These are phyloP conservation scores for Cochlearia excelsa DNA, from an alignment of 345 rosid genomes.

Conservation along the genomic window DNA sequence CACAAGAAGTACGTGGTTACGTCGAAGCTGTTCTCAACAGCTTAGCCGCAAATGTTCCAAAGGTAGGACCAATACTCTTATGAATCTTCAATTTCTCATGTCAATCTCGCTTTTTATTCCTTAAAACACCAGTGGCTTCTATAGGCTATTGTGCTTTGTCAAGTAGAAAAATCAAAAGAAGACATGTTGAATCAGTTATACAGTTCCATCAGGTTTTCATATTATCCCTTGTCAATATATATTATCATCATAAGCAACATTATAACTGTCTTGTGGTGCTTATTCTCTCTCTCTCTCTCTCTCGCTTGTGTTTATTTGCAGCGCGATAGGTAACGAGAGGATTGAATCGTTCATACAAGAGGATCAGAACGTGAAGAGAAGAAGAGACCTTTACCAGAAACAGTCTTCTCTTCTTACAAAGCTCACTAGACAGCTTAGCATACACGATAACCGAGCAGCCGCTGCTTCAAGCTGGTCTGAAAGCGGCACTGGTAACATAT, in stretches of 20 bases:
- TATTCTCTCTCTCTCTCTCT: too few relatives aligned
- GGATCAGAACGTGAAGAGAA: conserved; percentile 76
- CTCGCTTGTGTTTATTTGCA: conserved; percentile 26
- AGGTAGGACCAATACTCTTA: conserved; percentile 44
- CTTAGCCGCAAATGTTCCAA: conserved; percentile 97
- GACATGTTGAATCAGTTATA: conserved; percentile 95
- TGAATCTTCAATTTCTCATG: neutral
- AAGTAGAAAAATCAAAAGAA: conserved; percentile 95
- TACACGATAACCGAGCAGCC: conserved; percentile 83
- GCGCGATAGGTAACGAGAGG: conserved; percentile 67
- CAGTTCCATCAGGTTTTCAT: conserved; percentile 79
- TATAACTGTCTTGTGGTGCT: conserved; percentile 15
- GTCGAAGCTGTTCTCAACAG: conserved; percentile 99
- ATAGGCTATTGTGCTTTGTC: conserved; percentile 98
- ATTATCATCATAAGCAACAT: too few relatives aligned
- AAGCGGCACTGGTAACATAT: conserved; percentile 52
- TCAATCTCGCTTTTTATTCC: conserved; percentile 1
- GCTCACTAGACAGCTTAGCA: conserved; percentile 77
- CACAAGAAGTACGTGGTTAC: conserved; percentile 97
- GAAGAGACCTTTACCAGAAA: conserved; percentile 74
- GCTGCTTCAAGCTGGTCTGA: conserved; percentile 81
- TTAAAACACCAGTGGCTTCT: conserved; percentile 12
- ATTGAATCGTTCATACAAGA: conserved; percentile 90
- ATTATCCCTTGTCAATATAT: conserved; percentile 2
- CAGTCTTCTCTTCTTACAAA: conserved; percentile 82